Percentiles rank a stretch among this genome's conserved stretches.
These are phyloP conservation scores for Nemophila menziesii DNA, from an alignment of 257 asterid species.

Conservation along the genomic window DNA sequence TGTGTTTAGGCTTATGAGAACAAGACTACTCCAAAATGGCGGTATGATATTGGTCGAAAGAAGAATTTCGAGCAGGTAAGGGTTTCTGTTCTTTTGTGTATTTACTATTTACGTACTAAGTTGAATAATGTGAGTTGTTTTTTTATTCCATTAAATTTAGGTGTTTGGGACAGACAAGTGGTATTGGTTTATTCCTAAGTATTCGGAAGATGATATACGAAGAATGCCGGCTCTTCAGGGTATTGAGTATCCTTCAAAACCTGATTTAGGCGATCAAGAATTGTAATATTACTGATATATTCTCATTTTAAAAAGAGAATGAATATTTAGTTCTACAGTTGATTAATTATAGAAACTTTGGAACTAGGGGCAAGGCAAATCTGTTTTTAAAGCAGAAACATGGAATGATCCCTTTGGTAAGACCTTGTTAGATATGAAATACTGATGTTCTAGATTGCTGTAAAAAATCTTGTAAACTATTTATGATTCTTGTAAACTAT, in stretches of 20 bases:
- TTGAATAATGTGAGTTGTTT: background rate
- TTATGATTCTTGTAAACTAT: background rate
- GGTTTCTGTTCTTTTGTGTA: slow-evolving; percentile 1
- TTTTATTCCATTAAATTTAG: slow-evolving; percentile 11
- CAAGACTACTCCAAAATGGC: slow-evolving; percentile 82
- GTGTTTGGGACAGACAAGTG: slow-evolving; percentile 51
- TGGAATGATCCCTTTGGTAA: background rate
- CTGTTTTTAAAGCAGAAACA: background rate
- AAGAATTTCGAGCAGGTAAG: slow-evolving; percentile 57
- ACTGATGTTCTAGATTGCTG: background rate
- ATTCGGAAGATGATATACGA: slow-evolving; percentile 50
- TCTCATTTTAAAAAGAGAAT: background rate
- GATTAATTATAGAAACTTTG: background rate
- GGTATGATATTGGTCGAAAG: slow-evolving; percentile 87
- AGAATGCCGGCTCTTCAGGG: slow-evolving; percentile 63
- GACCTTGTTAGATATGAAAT: slow-evolving; percentile 6
- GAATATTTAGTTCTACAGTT: background rate
- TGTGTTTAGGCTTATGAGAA: slow-evolving; percentile 83
- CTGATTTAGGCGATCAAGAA: slow-evolving; percentile 38
- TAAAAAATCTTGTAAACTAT: background rate
- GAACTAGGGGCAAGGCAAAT: background rate
- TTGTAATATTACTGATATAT: slow-evolving; percentile 13
- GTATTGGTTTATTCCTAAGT: slow-evolving; percentile 51
- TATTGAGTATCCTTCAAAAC: slow-evolving; percentile 54
- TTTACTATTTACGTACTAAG: background rate